Evolutionary conservation across 768 basidiomycete genomes (phyloP), one percentile per base, ranked within the genome.

Genomic region (Serpula lacrymans): DNA sequence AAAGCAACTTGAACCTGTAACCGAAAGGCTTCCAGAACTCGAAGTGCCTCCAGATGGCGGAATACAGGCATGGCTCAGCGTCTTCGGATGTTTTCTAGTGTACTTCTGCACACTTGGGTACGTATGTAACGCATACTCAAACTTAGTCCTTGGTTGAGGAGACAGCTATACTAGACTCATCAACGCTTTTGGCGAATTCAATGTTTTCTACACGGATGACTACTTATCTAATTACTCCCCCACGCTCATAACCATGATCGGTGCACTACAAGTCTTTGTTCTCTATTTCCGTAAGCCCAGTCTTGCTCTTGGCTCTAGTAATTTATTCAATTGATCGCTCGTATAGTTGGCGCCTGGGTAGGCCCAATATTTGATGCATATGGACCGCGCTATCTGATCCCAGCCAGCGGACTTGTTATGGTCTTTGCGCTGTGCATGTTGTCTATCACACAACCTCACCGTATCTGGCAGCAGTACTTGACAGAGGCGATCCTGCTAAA

Each of bases 181-280:
- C 39, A 67, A 67, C 39, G 52, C 54, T 1, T 66, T 54, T 25
- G 68, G 68, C 24, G 63, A 60, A 3, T 67, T 59, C 49, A 58
- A 64, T 41, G 55, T 59, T 8, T 68, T 61, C 49, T 69, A 67
- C 41, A 38, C 47, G 9, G 40, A 48, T 10, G 43, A 28, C 8
- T 58, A 57, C 25, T 48, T 63, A 5, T 46, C 59, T 1, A 41
- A 58, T 7, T 63, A 58, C 33, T 57, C 59, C 12, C 42, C 58
- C 4, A 55, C 59, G 2, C 32, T 55, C 9, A 54, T 63, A 20
- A 48, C 52, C 11, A 57, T 60, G 53, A 61, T 63, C 31, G 61
- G 61, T 2, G 50, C 59, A 5, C 39, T 60, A 5, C 58, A 61
- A 46, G 42, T 61, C 10, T 58, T 54, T 35, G 21, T 61, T 10